Base-by-base conservation (phyloP, 2,329 filamentous ascomycete genomes). In the Colletotrichum spaethianum region DNA sequence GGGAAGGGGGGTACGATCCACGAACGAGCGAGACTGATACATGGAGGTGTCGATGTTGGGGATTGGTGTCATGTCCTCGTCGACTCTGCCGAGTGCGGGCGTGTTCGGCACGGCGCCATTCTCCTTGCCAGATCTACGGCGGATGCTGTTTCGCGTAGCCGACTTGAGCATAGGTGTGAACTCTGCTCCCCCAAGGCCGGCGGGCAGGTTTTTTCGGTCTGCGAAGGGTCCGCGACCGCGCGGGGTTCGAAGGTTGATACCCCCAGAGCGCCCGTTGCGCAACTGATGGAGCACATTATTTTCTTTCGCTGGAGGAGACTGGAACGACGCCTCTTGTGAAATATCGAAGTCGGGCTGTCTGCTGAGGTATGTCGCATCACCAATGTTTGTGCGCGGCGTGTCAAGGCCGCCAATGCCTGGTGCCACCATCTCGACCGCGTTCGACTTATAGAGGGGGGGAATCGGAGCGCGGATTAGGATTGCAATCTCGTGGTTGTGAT, bases 101-200 rank as follows among this genome's bases (percentile, higher is more conserved):
- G 95, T 98, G 72, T 89, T 88, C 26, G 88, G 84, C 18, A 85
- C 86, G 55, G 87, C 86, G 68, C 82, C 86, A 81, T 91, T 93
- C 82, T 89, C 90, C 80, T 89, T 93, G 80, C 88, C 90, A 75
- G 80, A 84, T 80, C 75, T 82, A 74, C 83, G 89, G 82, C 86
- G 92, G 85, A 86, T 93, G 88, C 86, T 94, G 85, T 87, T 95
- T 86, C 85, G 87, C 79, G 89, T 92, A n/a, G 89, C 91, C 31
- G 86, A 94, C 82, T 97, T 98, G 80, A 99, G 90, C 76, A 99
- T 86, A 0, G 97, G 96, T 0, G 96, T 99, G 81, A 99, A 99
- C 78, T 99, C 97, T 76, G 91, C 92, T 65, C 89, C 90, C 55
- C 86, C 89, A 52, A 92, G 83, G 74, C 89, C 88, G 46, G 87